Conservation (phyloP, 805 yeast species). For the Lipomyces anomalus region DNA sequence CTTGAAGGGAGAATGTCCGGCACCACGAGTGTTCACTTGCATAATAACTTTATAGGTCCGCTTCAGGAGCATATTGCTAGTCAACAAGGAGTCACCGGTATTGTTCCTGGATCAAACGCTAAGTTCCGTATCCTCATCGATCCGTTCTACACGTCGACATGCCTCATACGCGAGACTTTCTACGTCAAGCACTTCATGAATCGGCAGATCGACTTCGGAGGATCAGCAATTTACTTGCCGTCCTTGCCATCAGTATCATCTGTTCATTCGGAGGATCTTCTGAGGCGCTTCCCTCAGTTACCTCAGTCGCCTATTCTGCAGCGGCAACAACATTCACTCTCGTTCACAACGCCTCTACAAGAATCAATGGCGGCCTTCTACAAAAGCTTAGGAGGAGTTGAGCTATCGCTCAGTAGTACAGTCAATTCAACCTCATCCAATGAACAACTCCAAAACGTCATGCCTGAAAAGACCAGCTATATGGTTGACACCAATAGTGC, state of each 20-base stretch:
- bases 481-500: too few relatives aligned
- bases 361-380: too few relatives aligned
- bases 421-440: too few relatives aligned
- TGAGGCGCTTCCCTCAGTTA: too few relatives aligned
- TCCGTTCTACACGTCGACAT: constrained; percentile 5
- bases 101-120: constrained; percentile 5
- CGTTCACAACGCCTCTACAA: neutral
- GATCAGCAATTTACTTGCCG: neutral
- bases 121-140: constrained; percentile 12
- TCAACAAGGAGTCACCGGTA: constrained; percentile 8
- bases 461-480: too few relatives aligned
- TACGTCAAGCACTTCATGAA: constrained; percentile 7
- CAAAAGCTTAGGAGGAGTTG: too few relatives aligned
- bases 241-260: too few relatives aligned
- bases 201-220: neutral
- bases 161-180: constrained; percentile 5
- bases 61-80: constrained; percentile 4
- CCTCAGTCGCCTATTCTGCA: too few relatives aligned
- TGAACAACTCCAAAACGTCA: too few relatives aligned
- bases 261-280: too few relatives aligned
- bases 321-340: too few relatives aligned
- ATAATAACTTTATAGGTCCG: constrained; percentile 12
- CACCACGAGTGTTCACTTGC: neutral
- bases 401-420: too few relatives aligned
- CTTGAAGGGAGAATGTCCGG: neutral